Evolutionary conservation across 2,329 filamentous ascomycete genomes (phyloP).

Genomic region (Penicillium olsonii): DNA sequence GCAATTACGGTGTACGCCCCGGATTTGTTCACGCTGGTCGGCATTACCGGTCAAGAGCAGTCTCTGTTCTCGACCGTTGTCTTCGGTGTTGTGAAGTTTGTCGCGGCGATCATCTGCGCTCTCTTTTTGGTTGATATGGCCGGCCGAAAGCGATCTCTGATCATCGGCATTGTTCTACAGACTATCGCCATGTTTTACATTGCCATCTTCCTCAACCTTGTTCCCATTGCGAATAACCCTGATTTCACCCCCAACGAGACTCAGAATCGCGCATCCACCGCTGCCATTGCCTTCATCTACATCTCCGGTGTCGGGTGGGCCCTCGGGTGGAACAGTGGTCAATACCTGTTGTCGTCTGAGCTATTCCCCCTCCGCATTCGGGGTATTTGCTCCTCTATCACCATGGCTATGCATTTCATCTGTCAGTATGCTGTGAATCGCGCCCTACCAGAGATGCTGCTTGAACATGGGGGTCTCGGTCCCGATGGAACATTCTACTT

Average conservation of each 20-base stretch:
- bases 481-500: conserved; percentile 70
- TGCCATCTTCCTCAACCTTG: conserved; percentile 58
- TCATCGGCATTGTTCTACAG: conserved; percentile 60
- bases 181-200: conserved; percentile 61
- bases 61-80: conserved; percentile 70
- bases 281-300: conserved; percentile 69
- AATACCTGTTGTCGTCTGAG: conserved; percentile 73
- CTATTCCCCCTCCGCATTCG: conserved; percentile 71
- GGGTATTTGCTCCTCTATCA: conserved; percentile 65
- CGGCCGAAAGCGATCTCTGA: conserved; percentile 65
- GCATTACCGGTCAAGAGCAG: conserved; percentile 65
- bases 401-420: conserved; percentile 73
- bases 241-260: conserved; percentile 46
- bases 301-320: conserved; percentile 66
- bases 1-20: conserved; percentile 73
- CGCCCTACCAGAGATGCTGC: conserved; percentile 70
- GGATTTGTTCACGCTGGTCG: conserved; percentile 69
- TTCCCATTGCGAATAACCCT: conserved; percentile 56
- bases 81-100: conserved; percentile 71
- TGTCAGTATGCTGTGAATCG: conserved; percentile 74
- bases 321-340: conserved; percentile 69
- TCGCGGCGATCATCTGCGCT: conserved; percentile 65
- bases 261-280: conserved; percentile 58
- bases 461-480: conserved; percentile 46
- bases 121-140: conserved; percentile 75